Evolutionary conservation across 1,284 basidiomycete genomes (phyloP).

Genomic region (Cryptococcus sp.): DNA sequence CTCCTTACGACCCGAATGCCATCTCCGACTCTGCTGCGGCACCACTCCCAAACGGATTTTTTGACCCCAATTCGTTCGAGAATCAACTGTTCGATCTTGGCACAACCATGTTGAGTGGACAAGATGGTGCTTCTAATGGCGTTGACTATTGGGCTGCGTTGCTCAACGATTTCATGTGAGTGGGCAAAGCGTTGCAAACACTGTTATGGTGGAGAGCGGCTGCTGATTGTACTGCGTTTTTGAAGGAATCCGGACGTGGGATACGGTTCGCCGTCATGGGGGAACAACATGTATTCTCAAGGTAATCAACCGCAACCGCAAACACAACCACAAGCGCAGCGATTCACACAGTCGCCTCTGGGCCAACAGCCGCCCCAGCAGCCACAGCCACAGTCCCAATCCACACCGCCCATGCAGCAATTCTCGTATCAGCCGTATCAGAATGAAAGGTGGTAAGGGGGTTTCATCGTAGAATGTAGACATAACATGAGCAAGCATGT

Average conservation of each 20-base stretch:
- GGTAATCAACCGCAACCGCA: too few species aligned
- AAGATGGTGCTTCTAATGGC: neutral
- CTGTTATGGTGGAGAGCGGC: too few species aligned
- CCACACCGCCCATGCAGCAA: conserved; percentile 2
- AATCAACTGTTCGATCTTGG: conserved; percentile 15
- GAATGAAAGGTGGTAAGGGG: neutral
- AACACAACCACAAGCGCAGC: too few species aligned
- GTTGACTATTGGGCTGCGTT: conserved; percentile 30
- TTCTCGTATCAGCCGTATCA: neutral
- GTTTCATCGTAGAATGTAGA: neutral
- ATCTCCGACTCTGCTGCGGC: neutral
- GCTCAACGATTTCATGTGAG: conserved; percentile 28
- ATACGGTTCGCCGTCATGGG: too few species aligned
- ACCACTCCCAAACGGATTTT: conserved; percentile 3
- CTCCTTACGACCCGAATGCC: neutral
- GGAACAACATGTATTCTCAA: too few species aligned
- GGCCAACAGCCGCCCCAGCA: too few species aligned
- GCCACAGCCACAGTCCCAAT: too few species aligned
- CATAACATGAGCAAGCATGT: too few species aligned
- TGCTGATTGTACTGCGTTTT: too few species aligned
- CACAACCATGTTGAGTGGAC: conserved; percentile 10
- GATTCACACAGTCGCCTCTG: too few species aligned
- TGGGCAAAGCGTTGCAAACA: neutral
- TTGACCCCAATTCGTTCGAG: conserved; percentile 17
- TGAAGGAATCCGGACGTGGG: too few species aligned